Evolutionary conservation across 495 filamentous ascomycete species (phyloP), one percentile per base, ranked within the genome.

Genomic region (Penicillium silybi): DNA sequence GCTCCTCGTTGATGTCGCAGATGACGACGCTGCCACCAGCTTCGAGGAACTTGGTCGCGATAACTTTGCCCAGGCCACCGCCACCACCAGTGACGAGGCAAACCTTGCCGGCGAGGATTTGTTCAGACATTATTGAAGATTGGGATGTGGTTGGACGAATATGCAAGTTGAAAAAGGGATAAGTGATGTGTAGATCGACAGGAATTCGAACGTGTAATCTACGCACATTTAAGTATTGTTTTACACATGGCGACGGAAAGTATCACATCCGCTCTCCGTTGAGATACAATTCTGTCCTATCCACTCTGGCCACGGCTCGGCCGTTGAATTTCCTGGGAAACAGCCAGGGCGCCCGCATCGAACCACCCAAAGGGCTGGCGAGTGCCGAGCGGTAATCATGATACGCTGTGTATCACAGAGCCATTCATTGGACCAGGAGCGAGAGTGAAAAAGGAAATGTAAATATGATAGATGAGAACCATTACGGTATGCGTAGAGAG

Each of bases 31-130:
- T 71, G 26, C 67, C 71, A 20, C 71, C 72, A 22, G 68, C 70
- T 39, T 62, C 58, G 6, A 69, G 50, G 48, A 75, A 67, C 1
- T 68, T 56, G 4, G 54, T 54, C 15, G 74, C 72, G 27, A 64
- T 73, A 1, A 66, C 69, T 58, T 74, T 72, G 51, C 76, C 76
- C 17, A 78, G 72, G 15, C 76, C 76, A 34, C 68, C 66, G 32
- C 57, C 63, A 4, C 50, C 76, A 44, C 73, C 72, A 0, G 74
- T 75, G 44, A 77, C 47, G 44, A 76, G 66, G 44, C 67, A 66
- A 20, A 66, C 67, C 53, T 74, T 71, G 44, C 67, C 71, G 10
- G 54, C 44, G 18, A 66, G 57, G 19, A 62, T 50, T 47, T 65
- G 62, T 8, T 53, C 46, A 9, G 62, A 41, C 62, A 65, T 65